Percentiles rank a stretch among this genome's conserved stretches.
phyloP scores from a whole-genome alignment of 495 filamentous ascomycete genomes.

The Aspergillus asperescens region DNA sequence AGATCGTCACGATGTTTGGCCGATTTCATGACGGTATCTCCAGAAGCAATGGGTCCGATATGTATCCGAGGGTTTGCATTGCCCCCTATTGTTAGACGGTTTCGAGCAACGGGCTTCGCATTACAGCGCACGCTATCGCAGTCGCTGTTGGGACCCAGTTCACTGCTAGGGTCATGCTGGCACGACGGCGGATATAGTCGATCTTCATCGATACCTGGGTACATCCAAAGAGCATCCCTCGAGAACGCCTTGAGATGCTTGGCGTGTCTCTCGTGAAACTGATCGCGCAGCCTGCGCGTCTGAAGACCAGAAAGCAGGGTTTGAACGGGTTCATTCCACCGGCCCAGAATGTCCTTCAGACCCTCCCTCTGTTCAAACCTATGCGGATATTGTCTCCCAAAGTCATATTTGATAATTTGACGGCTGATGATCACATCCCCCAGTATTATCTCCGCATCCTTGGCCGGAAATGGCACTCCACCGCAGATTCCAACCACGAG shows the following conservation, averaged over 20 bases:
- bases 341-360: neutral
- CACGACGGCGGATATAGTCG: neutral
- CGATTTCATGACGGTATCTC: constrained; percentile 30
- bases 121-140: neutral
- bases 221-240: neutral
- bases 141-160: too few species aligned
- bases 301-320: neutral
- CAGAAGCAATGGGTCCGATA: constrained; percentile 26
- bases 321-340: neutral
- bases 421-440: neutral
- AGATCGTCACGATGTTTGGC: constrained; percentile 24
- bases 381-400: neutral
- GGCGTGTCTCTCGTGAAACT: neutral
- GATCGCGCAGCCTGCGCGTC: neutral
- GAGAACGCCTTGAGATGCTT: neutral
- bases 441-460: neutral
- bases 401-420: neutral
- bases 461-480: neutral
- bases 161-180: neutral
- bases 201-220: neutral
- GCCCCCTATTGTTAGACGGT: neutral
- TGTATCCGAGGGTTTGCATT: constrained; percentile 5
- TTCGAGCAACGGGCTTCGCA: neutral
- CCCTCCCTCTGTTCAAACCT: neutral
- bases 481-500: neutral